phyloP scores from a whole-genome alignment of 495 filamentous ascomycete genomes.

The Penicillium psychrofluorescens region DNA sequence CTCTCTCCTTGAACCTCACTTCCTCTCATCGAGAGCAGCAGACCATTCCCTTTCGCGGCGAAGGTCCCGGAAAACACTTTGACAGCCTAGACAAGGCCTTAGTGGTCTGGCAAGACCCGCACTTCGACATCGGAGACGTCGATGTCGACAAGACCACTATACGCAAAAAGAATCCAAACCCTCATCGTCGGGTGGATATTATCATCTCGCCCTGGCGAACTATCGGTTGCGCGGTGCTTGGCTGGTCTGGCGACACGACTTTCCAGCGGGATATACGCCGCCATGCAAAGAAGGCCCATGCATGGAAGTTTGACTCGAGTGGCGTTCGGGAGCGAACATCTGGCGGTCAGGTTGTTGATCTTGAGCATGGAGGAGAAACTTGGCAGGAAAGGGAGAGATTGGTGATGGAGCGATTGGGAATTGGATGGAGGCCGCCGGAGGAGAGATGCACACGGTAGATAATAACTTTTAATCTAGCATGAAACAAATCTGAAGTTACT shows the following conservation, averaged over 20 bases:
- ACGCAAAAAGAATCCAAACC: constrained; percentile 48
- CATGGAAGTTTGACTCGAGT: constrained; percentile 86
- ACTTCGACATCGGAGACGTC: constrained; percentile 17
- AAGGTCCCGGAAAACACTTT: constrained; percentile 39
- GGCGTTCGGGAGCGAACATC: constrained; percentile 64
- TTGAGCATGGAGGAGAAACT: constrained; percentile 47
- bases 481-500: not conserved
- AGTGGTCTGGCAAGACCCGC: constrained; percentile 86
- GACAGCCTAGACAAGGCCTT: constrained; percentile 87
- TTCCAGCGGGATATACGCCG: constrained; percentile 82
- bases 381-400: constrained; percentile 68
- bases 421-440: constrained; percentile 65
- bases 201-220: constrained; percentile 87
- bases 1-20: constrained; percentile 57
- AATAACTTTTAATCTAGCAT: not conserved
- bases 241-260: constrained; percentile 83
- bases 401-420: constrained; percentile 71
- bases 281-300: constrained; percentile 65
- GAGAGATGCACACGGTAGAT: constrained; percentile 67
- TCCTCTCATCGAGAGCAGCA: constrained; percentile 65
- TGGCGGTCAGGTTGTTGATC: constrained; percentile 58
- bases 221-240: constrained; percentile 77
- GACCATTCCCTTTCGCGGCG: constrained; percentile 48
- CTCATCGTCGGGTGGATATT: constrained; percentile 85
- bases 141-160: not conserved